Evolutionary conservation across 768 basidiomycete species (phyloP).

Genomic region (Coprinopsis marcescibilis): DNA sequence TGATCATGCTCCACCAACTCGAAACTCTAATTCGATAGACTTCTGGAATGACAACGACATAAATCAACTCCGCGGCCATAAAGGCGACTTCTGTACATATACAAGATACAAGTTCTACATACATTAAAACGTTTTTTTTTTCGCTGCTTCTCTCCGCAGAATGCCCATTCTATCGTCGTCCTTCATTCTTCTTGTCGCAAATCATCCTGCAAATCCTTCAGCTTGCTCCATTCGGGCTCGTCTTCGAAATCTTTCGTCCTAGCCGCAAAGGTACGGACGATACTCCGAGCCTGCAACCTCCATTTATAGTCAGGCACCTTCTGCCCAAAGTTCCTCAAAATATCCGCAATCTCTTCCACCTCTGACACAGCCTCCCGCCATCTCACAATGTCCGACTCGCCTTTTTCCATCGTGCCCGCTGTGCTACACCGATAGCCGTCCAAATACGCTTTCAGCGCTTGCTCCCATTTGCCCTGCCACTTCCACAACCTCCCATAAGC

Average conservation of each 20-base stretch:
- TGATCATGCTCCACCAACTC: too few species aligned
- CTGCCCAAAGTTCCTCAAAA: constrained; percentile 80
- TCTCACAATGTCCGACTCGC: constrained; percentile 58
- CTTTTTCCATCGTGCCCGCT: constrained; percentile 55
- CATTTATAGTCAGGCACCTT: constrained; percentile 58
- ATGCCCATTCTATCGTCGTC: constrained; percentile 13
- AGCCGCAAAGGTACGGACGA: constrained; percentile 86
- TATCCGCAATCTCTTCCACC: constrained; percentile 79
- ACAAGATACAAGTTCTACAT: too few species aligned
- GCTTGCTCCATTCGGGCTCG: constrained; percentile 73
- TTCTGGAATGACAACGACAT: too few species aligned
- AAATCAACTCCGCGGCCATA: too few species aligned
- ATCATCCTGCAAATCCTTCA: constrained; percentile 65
- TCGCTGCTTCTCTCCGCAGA: too few species aligned
- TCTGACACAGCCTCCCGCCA: constrained; percentile 77
- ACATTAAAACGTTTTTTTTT: too few species aligned
- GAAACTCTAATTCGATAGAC: too few species aligned
- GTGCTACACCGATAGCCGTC: constrained; percentile 75
- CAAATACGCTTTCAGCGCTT: constrained; percentile 76
- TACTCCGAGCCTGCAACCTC: constrained; percentile 80
- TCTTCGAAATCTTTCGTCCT: constrained; percentile 85
- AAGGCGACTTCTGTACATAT: too few species aligned
- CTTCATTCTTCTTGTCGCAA: constrained; percentile 44
- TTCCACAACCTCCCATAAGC: constrained; percentile 78
- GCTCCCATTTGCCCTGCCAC: constrained; percentile 67